A percentile compares a stretch with the other conserved stretches of the same genome.
These are phyloP conservation scores for Sanghuangporus baumii DNA, from an alignment of 1,284 basidiomycete genomes.

Conservation along the genomic window DNA sequence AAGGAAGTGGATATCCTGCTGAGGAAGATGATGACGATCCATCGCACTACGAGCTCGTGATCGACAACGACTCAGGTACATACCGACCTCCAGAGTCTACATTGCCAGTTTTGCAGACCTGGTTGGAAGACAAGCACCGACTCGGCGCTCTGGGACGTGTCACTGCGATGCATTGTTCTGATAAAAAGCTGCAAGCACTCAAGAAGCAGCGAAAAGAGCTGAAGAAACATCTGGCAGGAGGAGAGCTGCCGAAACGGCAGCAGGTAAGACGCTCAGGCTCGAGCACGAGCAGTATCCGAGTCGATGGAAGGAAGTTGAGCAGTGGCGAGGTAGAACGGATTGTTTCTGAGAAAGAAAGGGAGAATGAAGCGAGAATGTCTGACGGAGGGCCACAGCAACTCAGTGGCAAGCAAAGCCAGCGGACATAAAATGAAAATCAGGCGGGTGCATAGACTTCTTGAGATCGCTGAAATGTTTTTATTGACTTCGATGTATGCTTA, in stretches of 20 bases:
- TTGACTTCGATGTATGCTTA: not conserved
- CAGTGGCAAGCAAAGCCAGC: not conserved
- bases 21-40: slow-evolving; percentile 26
- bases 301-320: slow-evolving; percentile 11
- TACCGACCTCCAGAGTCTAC: slow-evolving; percentile 40
- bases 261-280: slow-evolving; percentile 7
- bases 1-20: slow-evolving; percentile 15
- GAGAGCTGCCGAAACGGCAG: slow-evolving; percentile 8
- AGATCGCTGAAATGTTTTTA: not conserved
- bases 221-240: slow-evolving; percentile 20
- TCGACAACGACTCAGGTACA: slow-evolving; percentile 47
- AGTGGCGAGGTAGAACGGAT: slow-evolving; percentile 17
- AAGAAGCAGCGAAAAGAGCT: slow-evolving; percentile 27
- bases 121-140: slow-evolving; percentile 28
- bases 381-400: not conserved
- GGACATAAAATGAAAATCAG: not conserved
- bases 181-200: slow-evolving; percentile 25
- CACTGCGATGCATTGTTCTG: slow-evolving; percentile 27
- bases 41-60: slow-evolving; percentile 39
- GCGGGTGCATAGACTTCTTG: not conserved
- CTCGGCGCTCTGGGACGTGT: slow-evolving; percentile 30
- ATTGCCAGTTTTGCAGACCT: slow-evolving; percentile 34
- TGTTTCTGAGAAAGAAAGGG: slow-evolving; percentile 7
- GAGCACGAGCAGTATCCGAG: slow-evolving; percentile 15
- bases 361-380: slow-evolving; percentile 6